phyloP scores from a whole-genome alignment of 768 basidiomycete genomes.

The Amanita rubescens region DNA sequence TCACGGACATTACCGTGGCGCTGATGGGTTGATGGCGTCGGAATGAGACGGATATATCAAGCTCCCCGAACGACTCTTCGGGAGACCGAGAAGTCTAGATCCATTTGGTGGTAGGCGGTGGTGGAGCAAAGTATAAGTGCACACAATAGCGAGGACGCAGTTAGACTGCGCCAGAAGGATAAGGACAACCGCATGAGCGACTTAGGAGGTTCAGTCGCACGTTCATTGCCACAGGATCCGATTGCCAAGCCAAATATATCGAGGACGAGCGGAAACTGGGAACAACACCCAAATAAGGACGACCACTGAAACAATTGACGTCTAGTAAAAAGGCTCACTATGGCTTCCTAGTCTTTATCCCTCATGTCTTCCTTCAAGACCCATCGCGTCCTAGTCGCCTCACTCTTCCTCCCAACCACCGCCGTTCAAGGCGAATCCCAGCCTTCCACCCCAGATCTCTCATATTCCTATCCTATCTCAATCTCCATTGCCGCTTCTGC shows the following conservation, averaged over 20 bases:
- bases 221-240: neutral
- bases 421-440: too few relatives aligned
- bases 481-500: constrained; percentile 66
- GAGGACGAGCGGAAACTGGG: neutral
- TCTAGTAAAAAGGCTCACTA: neutral
- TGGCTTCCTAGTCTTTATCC: neutral
- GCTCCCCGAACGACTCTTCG: neutral
- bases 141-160: neutral
- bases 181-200: neutral
- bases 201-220: neutral
- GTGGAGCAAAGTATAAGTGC: neutral
- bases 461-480: constrained; percentile 35
- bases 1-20: neutral
- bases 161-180: neutral
- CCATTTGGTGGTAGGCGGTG: neutral
- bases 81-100: neutral
- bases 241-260: neutral
- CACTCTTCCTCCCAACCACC: neutral
- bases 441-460: too few relatives aligned
- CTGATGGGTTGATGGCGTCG: neutral
- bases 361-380: neutral
- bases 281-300: neutral
- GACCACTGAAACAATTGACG: constrained; percentile 5
- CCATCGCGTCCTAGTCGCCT: too few relatives aligned
- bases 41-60: neutral